Percentiles rank a stretch among this genome's conserved stretches.
These are phyloP conservation scores for Microsporum audouinii DNA, from an alignment of 2,329 filamentous ascomycete genomes.

Conservation along the genomic window DNA sequence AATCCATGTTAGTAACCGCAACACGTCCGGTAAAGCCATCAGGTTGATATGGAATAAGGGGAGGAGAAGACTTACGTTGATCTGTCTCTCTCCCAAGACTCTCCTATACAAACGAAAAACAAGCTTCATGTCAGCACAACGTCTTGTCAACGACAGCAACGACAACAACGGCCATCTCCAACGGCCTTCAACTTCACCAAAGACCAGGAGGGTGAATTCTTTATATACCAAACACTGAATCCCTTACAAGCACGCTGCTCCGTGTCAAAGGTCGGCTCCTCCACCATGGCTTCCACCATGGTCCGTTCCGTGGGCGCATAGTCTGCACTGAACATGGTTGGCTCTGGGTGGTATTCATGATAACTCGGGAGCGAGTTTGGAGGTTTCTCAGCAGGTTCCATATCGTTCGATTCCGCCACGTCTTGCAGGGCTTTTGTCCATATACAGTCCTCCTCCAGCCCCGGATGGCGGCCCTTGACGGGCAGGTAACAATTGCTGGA, in stretches of 20 bases:
- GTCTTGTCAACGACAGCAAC: background rate
- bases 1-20: background rate
- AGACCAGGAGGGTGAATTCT: background rate
- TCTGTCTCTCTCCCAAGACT: slow-evolving; percentile 32
- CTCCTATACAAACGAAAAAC: slow-evolving; percentile 22
- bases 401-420: slow-evolving; percentile 1
- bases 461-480: background rate
- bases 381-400: slow-evolving; percentile 9
- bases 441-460: slow-evolving; percentile 1
- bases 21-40: background rate
- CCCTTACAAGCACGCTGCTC: slow-evolving; percentile 11
- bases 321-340: slow-evolving; percentile 7
- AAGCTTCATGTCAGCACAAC: background rate
- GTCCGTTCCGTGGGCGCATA: slow-evolving; percentile 4
- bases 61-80: slow-evolving; percentile 21
- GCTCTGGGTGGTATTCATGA: slow-evolving; percentile 9
- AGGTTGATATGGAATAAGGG: background rate
- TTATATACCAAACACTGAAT: slow-evolving; percentile 15
- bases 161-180: background rate
- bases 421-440: background rate
- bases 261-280: slow-evolving; percentile 12
- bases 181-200: background rate
- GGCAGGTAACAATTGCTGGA: background rate
- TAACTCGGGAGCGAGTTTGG: slow-evolving; percentile 6
- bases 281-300: slow-evolving; percentile 13